These are phyloP conservation scores for Cupressus sempervirens DNA, from an alignment of 75 land plant species.

Conservation along the genomic window DNA sequence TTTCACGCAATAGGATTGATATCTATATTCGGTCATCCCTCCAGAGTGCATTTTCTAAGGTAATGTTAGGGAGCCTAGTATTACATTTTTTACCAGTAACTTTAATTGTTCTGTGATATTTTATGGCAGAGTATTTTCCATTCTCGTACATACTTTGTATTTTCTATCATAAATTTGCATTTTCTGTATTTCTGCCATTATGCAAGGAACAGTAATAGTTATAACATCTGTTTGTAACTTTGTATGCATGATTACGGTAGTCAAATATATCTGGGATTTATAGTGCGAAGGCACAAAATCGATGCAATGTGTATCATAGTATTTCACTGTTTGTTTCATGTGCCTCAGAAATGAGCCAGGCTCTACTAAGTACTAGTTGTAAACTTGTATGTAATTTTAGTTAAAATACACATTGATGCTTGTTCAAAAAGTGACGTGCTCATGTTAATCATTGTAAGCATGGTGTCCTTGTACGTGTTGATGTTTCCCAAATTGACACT, in stretches of 20 bases:
- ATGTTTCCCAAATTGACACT: neutral
- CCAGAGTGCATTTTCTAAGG: slow-evolving; percentile 73
- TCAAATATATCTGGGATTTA: neutral
- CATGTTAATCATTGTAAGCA: neutral
- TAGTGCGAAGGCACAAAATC: neutral
- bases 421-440: neutral
- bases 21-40: slow-evolving; percentile 70
- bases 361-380: neutral
- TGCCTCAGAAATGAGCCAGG: neutral
- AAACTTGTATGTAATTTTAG: neutral
- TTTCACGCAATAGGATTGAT: slow-evolving; percentile 49
- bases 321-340: neutral
- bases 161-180: neutral
- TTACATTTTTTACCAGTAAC: neutral
- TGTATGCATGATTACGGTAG: neutral
- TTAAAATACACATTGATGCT: neutral
- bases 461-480: neutral
- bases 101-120: neutral
- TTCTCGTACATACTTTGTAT: neutral
- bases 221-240: neutral
- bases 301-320: neutral
- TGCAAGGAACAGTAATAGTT: neutral
- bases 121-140: neutral
- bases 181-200: neutral
- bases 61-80: slow-evolving; percentile 10